A percentile compares a stretch with the other conserved stretches of the same genome.
These are phyloP conservation scores for Verticillium isaacii DNA, from an alignment of 2,329 filamentous ascomycete species.

Conservation along the genomic window DNA sequence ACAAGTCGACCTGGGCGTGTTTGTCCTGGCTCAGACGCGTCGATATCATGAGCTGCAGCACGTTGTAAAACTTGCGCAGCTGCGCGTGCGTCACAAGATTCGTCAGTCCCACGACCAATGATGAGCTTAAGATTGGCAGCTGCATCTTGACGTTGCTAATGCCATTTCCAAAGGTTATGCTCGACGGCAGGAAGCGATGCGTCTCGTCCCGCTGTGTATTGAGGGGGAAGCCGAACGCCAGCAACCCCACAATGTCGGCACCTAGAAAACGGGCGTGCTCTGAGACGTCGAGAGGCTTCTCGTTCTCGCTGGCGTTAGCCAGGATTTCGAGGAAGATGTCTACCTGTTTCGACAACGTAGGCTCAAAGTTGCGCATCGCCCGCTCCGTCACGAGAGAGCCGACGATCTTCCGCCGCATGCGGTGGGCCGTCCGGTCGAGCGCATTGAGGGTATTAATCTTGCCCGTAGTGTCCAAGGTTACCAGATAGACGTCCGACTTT, in stretches of 20 bases:
- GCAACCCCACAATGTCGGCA: constrained; percentile 1
- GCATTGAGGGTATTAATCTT: constrained; percentile 2
- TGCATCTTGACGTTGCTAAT: constrained; percentile 6
- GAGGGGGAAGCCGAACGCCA: constrained; percentile 7
- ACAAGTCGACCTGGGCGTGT: not conserved
- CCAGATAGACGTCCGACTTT: no score
- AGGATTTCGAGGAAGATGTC: constrained; percentile 6
- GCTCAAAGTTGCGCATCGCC: constrained; percentile 9
- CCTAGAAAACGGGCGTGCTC: not conserved
- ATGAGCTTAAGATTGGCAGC: not conserved
- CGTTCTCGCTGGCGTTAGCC: not conserved
- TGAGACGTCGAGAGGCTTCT: not conserved
- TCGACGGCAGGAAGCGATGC: constrained; percentile 1
- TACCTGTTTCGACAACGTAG: constrained; percentile 6
- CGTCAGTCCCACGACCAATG: not conserved
- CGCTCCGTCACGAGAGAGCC: constrained; percentile 4
- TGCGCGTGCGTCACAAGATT: not conserved
- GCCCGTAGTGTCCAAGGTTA: no score
- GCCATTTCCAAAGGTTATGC: not conserved
- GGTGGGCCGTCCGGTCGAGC: constrained; percentile 2
- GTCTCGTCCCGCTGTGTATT: constrained; percentile 3
- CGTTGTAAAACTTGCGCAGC: constrained; percentile 1
- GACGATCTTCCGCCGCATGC: constrained; percentile 2
- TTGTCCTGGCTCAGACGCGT: constrained; percentile 1
- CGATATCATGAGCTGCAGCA: constrained; percentile 1